Conservation (phyloP, 306 rosid species). For the Fragaria vesca region DNA sequence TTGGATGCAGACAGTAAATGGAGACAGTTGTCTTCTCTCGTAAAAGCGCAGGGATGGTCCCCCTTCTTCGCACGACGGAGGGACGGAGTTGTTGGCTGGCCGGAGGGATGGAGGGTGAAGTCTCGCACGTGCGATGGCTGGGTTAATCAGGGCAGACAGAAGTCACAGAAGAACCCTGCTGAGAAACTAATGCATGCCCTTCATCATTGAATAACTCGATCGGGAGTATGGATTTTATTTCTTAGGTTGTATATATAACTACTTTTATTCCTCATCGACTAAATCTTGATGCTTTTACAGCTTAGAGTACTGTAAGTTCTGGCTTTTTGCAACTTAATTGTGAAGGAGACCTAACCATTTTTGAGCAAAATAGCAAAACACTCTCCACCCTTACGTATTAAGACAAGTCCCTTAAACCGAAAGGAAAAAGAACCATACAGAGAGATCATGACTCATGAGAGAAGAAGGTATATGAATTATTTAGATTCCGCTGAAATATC, state of each 20-base stretch:
- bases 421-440: slow-evolving; percentile 44
- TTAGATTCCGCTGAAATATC: slow-evolving; percentile 56
- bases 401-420: slow-evolving; percentile 33
- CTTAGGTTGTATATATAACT: no score
- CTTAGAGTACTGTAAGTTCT: slow-evolving; percentile 49
- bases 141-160: slow-evolving; percentile 48
- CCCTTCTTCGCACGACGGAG: background rate
- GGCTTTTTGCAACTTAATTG: slow-evolving; percentile 54
- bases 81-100: background rate
- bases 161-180: slow-evolving; percentile 31
- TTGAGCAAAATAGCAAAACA: slow-evolving; percentile 34
- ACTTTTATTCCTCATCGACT: background rate
- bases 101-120: background rate
- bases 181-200: slow-evolving; percentile 39
- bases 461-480: slow-evolving; percentile 43
- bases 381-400: slow-evolving; percentile 33
- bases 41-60: background rate
- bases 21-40: slow-evolving; percentile 5
- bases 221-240: background rate
- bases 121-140: slow-evolving; percentile 18
- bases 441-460: background rate
- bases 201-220: slow-evolving; percentile 30
- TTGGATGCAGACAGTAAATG: background rate
- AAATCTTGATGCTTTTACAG: background rate
- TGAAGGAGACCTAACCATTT: slow-evolving; percentile 48